Base-by-base conservation (phyloP, 2,329 filamentous ascomycete species). In the Plenodomus tracheiphilus region DNA sequence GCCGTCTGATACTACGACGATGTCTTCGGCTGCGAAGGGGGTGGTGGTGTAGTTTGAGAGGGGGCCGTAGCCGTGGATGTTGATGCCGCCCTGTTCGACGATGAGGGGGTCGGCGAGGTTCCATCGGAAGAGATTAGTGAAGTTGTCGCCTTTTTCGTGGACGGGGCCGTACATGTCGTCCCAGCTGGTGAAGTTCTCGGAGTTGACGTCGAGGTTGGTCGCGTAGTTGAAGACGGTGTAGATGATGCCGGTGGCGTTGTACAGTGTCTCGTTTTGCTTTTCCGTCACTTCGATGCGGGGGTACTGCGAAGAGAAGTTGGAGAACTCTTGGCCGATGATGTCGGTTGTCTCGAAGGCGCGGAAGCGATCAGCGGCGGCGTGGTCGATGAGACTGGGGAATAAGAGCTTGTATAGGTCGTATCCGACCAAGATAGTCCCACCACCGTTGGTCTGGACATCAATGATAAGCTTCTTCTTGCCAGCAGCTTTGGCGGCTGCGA, bases 401-500 rank as follows among this genome's bases (percentile, higher is more conserved):
- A 85, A 72, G 64, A 78, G 69, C 44, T 81, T 80, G 71, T 86
- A 85, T 20, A 87, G 74, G 60, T 85, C 83, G 55, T 83, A 84
- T 15, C 81, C 84, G n/a, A 81, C 76, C 7, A 84, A 64, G 38
- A 86, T 80, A 13, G 76, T 77, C 19, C 84, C 84, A 36, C 84
- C 84, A 2, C 77, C 79, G 56, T 86, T 86, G 39, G 76, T 76
- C 3, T 76, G 77, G 5, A 86, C 68, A 55, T 86, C 83, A 22
- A 87, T 72, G 10, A 86, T 78, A 0, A 86, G 76, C 65, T 82
- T 83, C 39, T 77, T 83, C 70, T 84, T 85, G 47, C 79, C 79
- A 1, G 74, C 76, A 9, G 74, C 72, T 47, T 75, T 74, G 30
- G 76, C 76, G 13, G 68, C 66, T 9, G 72, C 64, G 39, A 79